Evolutionary conservation across 495 filamentous ascomycete species (phyloP).

Genomic region (Cryomyces minteri): DNA sequence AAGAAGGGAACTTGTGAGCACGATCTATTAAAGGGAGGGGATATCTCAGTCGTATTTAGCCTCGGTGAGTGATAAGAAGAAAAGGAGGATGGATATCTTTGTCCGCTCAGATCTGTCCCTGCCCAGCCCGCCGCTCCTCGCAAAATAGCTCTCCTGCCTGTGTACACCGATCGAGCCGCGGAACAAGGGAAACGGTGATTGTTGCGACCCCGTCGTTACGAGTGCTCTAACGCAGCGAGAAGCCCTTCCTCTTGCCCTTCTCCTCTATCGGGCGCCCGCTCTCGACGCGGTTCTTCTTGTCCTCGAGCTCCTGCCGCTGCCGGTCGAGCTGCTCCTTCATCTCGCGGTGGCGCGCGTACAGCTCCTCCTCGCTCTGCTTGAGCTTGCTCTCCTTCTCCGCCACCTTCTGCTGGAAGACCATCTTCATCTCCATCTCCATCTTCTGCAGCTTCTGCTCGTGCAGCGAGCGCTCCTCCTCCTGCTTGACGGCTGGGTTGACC

Average conservation of each 20-base stretch:
- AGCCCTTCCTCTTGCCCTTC: constrained; percentile 88
- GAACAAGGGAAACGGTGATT: too few species aligned
- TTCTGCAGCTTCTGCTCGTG: constrained; percentile 99
- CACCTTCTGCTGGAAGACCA: constrained; percentile 99
- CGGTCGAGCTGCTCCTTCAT: constrained; percentile 99
- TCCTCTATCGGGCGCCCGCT: constrained; percentile 90
- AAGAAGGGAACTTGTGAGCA: too few species aligned
- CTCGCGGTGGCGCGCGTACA: constrained; percentile 92
- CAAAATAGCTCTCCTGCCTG: too few species aligned
- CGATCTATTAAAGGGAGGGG: too few species aligned
- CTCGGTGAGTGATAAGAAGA: too few species aligned
- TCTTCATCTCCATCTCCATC: constrained; percentile 99
- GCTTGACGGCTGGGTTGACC: constrained; percentile 99
- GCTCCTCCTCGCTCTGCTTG: constrained; percentile 95
- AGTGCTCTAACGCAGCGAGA: constrained; percentile 66
- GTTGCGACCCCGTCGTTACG: too few species aligned
- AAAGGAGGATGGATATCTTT: too few species aligned
- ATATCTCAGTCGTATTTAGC: too few species aligned
- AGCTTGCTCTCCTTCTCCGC: constrained; percentile 98
- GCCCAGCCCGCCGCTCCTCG: too few species aligned
- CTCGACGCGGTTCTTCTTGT: constrained; percentile 90
- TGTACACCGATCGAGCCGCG: too few species aligned
- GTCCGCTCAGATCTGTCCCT: too few species aligned
- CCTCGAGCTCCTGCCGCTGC: constrained; percentile 83
- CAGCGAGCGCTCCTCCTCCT: constrained; percentile 91